Evolutionary conservation across 208 protist genomes (phyloP).

Genomic region (Leishmania turanica): DNA sequence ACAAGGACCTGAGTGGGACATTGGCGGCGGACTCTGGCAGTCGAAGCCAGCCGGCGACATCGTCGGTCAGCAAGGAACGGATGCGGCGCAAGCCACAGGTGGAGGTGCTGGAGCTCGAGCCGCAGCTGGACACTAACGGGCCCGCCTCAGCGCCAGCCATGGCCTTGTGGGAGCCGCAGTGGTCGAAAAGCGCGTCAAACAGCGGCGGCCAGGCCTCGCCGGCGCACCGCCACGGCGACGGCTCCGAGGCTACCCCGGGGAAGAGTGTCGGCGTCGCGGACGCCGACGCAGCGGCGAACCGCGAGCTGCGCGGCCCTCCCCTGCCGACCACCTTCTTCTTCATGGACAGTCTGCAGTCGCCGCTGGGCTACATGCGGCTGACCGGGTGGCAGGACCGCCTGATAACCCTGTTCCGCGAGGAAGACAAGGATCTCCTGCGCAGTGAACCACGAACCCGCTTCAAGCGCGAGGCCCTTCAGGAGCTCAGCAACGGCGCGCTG

Average conservation of each 20-base stretch:
- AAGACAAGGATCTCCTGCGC: slow-evolving; percentile 39
- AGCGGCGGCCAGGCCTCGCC: not conserved
- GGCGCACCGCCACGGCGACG: not conserved
- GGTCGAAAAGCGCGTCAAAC: not conserved
- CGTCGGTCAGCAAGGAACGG: not conserved
- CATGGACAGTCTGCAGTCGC: slow-evolving; percentile 45
- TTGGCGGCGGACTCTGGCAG: slow-evolving; percentile 2
- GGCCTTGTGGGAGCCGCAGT: not conserved
- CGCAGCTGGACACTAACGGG: slow-evolving; percentile 15
- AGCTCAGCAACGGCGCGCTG: slow-evolving; percentile 36
- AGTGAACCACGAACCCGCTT: slow-evolving; percentile 34
- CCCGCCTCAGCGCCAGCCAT: slow-evolving; percentile 5
- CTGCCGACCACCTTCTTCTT: slow-evolving; percentile 28
- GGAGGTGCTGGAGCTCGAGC: slow-evolving; percentile 22
- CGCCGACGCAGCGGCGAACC: slow-evolving; percentile 9
- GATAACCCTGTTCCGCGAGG: slow-evolving; percentile 30
- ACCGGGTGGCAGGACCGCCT: slow-evolving; percentile 61
- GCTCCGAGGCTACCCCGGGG: not conserved
- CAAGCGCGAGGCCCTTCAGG: slow-evolving; percentile 38
- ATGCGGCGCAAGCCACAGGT: slow-evolving; percentile 17
- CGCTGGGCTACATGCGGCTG: slow-evolving; percentile 41
- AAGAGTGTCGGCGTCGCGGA: not conserved
- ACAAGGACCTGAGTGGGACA: slow-evolving; percentile 3
- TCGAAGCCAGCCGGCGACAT: slow-evolving; percentile 2
- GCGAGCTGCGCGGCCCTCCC: slow-evolving; percentile 20